phyloP scores from a whole-genome alignment of 2,329 filamentous ascomycete species.

The Venturiaceae sp. region DNA sequence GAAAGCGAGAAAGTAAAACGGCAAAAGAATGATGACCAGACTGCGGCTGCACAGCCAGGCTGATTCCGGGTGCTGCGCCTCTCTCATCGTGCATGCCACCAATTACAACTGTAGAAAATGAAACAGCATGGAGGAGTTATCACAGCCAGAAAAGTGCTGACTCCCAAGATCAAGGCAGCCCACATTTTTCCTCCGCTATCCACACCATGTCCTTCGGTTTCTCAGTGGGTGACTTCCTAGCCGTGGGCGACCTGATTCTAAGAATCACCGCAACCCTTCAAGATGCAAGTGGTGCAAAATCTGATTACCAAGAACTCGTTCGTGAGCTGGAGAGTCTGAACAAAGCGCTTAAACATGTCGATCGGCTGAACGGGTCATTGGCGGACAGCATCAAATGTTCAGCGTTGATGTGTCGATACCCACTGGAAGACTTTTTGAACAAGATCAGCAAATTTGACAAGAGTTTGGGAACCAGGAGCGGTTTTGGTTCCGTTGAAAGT shows the following conservation, averaged over 20 bases:
- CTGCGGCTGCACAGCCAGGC: too few species aligned
- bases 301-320: background rate
- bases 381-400: background rate
- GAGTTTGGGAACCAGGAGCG: too few species aligned
- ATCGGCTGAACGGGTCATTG: background rate
- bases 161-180: too few species aligned
- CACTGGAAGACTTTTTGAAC: background rate
- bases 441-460: background rate
- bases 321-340: background rate
- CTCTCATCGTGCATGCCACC: too few species aligned
- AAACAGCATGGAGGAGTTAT: too few species aligned
- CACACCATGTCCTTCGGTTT: conserved; percentile 19
- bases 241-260: conserved; percentile 15
- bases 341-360: background rate
- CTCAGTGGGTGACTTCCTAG: conserved; percentile 18
- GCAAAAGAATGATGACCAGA: too few species aligned
- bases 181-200: too few species aligned
- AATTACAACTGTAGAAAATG: too few species aligned
- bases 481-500: too few species aligned
- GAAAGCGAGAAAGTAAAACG: too few species aligned
- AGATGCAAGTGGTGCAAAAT: background rate
- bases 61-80: too few species aligned
- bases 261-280: conserved; percentile 14
- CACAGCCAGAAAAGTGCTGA: too few species aligned
- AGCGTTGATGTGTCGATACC: background rate